These are phyloP conservation scores for Thalassiosira tumida DNA, from an alignment of 352 stramenopile genomes.

Conservation along the genomic window DNA sequence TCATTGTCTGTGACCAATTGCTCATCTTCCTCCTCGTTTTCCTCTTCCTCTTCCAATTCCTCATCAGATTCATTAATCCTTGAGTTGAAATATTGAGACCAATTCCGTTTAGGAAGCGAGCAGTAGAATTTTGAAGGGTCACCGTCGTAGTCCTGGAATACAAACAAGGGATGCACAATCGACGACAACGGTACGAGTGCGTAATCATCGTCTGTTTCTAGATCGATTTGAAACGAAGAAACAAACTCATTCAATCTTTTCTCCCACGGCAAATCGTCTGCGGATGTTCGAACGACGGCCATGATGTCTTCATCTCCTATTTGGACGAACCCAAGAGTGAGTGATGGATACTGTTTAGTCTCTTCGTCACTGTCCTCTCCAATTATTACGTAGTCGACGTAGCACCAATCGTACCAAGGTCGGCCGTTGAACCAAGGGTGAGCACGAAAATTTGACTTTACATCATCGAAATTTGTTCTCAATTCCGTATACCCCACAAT, in stretches of 20 bases:
- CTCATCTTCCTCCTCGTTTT: background rate
- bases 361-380: background rate
- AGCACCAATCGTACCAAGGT: background rate
- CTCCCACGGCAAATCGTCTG: background rate
- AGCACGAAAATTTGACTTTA: background rate
- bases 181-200: background rate
- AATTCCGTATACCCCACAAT: background rate
- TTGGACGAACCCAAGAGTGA: background rate
- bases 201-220: background rate
- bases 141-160: background rate
- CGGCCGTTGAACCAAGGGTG: background rate
- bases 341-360: background rate
- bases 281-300: background rate
- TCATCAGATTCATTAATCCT: slow-evolving; percentile 10
- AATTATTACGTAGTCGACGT: background rate
- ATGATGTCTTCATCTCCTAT: background rate
- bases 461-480: background rate
- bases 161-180: slow-evolving; percentile 31
- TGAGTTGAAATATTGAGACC: slow-evolving; percentile 24
- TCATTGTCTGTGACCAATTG: background rate
- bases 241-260: background rate
- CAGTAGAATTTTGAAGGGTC: background rate
- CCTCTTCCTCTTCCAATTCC: background rate
- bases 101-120: slow-evolving; percentile 22
- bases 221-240: background rate